phyloP scores from a whole-genome alignment of 768 basidiomycete species.

The Grammothele lineata region DNA sequence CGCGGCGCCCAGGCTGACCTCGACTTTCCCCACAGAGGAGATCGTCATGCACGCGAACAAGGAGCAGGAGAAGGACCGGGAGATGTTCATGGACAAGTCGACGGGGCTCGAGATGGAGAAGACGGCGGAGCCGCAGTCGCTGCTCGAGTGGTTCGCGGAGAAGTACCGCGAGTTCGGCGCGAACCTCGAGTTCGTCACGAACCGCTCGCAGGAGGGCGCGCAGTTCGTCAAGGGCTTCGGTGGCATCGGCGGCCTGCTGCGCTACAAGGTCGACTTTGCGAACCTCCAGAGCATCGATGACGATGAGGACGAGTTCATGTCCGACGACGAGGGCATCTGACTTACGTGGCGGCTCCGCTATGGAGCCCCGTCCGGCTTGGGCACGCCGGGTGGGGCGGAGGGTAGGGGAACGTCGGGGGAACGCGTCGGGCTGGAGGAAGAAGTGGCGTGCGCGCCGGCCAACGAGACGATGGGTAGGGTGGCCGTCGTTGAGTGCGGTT shows the following conservation, averaged over 20 bases:
- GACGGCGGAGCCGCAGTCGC: slow-evolving; percentile 68
- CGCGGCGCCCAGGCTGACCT: background rate
- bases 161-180: slow-evolving; percentile 98
- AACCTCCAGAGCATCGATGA: slow-evolving; percentile 73
- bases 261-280: slow-evolving; percentile 97
- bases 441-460: background rate
- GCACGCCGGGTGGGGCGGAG: slow-evolving; percentile 65
- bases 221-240: slow-evolving; percentile 99
- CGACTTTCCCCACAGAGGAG: slow-evolving; percentile 57
- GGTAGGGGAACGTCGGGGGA: slow-evolving; percentile 15
- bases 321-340: slow-evolving; percentile 78
- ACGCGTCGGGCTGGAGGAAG: background rate
- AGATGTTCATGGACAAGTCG: slow-evolving; percentile 93
- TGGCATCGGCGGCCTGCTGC: slow-evolving; percentile 91
- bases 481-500: background rate
- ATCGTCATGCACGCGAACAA: slow-evolving; percentile 73
- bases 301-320: slow-evolving; percentile 83
- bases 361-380: slow-evolving; percentile 68
- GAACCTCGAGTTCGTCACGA: slow-evolving; percentile 92
- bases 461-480: background rate
- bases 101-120: slow-evolving; percentile 97
- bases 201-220: slow-evolving; percentile 93
- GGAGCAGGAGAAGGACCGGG: slow-evolving; percentile 88
- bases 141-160: slow-evolving; percentile 98
- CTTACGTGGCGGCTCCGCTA: slow-evolving; percentile 75